A percentile compares a stretch with the other conserved stretches of the same genome.
Evolutionary conservation across 2,329 filamentous ascomycete genomes (phyloP).

Genomic region (Gnomoniopsis smithogilvyi): DNA sequence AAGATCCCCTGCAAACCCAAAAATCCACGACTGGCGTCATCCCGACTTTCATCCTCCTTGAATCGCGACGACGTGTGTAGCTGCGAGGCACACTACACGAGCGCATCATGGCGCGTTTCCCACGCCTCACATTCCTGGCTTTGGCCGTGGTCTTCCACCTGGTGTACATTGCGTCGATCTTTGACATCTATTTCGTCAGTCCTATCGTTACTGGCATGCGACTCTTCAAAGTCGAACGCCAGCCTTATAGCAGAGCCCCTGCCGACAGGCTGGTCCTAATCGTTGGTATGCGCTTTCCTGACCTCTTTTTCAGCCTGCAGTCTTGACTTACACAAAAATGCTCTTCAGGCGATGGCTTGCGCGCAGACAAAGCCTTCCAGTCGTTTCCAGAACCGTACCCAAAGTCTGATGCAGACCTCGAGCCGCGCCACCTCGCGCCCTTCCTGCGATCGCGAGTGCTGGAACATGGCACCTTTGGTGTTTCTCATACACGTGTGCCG

Average conservation of each 20-base stretch:
- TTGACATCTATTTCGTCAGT: slow-evolving; percentile 98
- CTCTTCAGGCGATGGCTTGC: slow-evolving; percentile 74
- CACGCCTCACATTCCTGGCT: slow-evolving; percentile 78
- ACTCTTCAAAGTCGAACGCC: slow-evolving; percentile 68
- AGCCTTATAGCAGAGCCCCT: slow-evolving; percentile 61
- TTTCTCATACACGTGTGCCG: slow-evolving; percentile 94
- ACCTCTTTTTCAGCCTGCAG: not conserved
- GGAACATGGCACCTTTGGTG: slow-evolving; percentile 88
- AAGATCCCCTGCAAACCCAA: not conserved
- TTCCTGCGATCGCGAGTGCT: slow-evolving; percentile 88
- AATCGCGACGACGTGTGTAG: slow-evolving; percentile 5
- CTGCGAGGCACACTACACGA: slow-evolving; percentile 7
- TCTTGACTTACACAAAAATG: not conserved
- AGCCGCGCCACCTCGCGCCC: slow-evolving; percentile 78
- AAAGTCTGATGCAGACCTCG: slow-evolving; percentile 60
- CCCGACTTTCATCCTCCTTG: not conserved
- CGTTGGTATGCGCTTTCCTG: slow-evolving; percentile 62
- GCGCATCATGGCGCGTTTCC: slow-evolving; percentile 48
- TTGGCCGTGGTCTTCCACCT: slow-evolving; percentile 91
- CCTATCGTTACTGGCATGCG: slow-evolving; percentile 96
- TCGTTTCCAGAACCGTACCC: slow-evolving; percentile 84
- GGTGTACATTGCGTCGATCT: slow-evolving; percentile 92
- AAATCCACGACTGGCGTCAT: not conserved
- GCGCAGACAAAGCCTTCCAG: slow-evolving; percentile 97
- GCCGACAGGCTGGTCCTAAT: slow-evolving; percentile 90